A percentile compares a stretch with the other conserved stretches of the same genome.
phyloP scores from a whole-genome alignment of 2,329 filamentous ascomycete species.

The Colletotrichum lindemuthianum region DNA sequence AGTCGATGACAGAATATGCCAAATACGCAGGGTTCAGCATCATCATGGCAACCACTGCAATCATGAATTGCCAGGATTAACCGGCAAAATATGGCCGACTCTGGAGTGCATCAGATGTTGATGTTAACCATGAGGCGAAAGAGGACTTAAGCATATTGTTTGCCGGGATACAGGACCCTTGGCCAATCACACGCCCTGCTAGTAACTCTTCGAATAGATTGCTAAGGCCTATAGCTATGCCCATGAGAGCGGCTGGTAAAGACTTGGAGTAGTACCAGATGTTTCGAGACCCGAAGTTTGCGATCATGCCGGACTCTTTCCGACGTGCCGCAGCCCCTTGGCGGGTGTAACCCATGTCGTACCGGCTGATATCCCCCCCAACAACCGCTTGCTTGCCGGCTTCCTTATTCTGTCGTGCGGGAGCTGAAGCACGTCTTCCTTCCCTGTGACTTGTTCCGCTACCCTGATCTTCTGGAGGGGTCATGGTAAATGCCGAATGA shows the following conservation, averaged over 20 bases:
- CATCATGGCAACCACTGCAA: not conserved
- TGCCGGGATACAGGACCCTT: not conserved
- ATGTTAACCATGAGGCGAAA: constrained; percentile 15
- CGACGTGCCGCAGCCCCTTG: not conserved
- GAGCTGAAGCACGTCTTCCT: too few species aligned
- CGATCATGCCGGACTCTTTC: constrained; percentile 2
- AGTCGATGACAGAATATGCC: not conserved
- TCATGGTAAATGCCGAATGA: too few species aligned
- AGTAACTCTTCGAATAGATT: constrained; percentile 22
- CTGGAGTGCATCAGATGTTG: not conserved
- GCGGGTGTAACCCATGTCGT: not conserved
- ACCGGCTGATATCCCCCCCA: too few species aligned
- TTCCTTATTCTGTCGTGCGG: too few species aligned
- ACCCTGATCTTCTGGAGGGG: too few species aligned
- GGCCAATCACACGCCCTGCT: not conserved
- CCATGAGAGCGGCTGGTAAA: not conserved
- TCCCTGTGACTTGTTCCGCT: too few species aligned
- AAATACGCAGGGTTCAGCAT: too few species aligned
- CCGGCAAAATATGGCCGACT: constrained; percentile 4
- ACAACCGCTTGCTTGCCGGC: too few species aligned
- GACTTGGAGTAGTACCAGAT: constrained; percentile 12
- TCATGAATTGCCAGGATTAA: not conserved
- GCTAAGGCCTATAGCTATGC: constrained; percentile 7
- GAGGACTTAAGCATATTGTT: not conserved
- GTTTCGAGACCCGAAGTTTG: constrained; percentile 14